Base-by-base conservation (phyloP, 768 basidiomycete species). In the Rhizopogon vulgaris region DNA sequence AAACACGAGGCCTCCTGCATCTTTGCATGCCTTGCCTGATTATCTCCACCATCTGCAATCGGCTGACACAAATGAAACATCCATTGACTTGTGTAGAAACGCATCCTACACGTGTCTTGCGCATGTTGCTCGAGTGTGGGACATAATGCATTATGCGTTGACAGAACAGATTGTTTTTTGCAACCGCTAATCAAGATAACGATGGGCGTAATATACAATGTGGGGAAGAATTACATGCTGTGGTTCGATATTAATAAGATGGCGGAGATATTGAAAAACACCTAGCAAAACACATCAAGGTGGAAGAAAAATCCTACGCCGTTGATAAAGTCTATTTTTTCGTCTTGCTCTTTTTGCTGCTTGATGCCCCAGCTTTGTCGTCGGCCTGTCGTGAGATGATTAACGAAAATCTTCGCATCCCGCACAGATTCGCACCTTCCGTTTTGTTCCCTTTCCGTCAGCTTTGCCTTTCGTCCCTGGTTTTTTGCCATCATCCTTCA, bases 401-500 rank as follows among this genome's bases (percentile, higher is more conserved):
- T 22, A 41, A 34, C 25, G 58, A 61, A 7, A 52, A 15, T 53
- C 57, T 32, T 57, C 61, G 8, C 36, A 51, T 25, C 55, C 66
- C 18, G 38, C 3, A 32, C 48, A 55, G 27, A 59, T 64, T 4
- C 69, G 51, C 43, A 78, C 81, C 79, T 85, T 90, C 51, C 79
- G 80, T 51, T 69, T 78, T 57, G 67, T 70, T 56, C 51, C 66
- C 63, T 72, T 77, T 52, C 61, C 59, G 47, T 67, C 69, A 17
- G 63, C 66, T 56, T 73, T 75, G 36, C 67, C 65, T 56, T 71
- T 73, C 24, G 68, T 68, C 51, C 66, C 71, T 45, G 63, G 71
- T 56, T 76, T 74, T 12, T 54, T 60, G 0, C 62, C 58, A 9
- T 70, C 69, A 14, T 68, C 69, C 38, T 74, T 32, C 14, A 28